A percentile compares a stretch with the other conserved stretches of the same genome.
Conservation (phyloP, 768 basidiomycete species). For the Suillus hirtellus region DNA sequence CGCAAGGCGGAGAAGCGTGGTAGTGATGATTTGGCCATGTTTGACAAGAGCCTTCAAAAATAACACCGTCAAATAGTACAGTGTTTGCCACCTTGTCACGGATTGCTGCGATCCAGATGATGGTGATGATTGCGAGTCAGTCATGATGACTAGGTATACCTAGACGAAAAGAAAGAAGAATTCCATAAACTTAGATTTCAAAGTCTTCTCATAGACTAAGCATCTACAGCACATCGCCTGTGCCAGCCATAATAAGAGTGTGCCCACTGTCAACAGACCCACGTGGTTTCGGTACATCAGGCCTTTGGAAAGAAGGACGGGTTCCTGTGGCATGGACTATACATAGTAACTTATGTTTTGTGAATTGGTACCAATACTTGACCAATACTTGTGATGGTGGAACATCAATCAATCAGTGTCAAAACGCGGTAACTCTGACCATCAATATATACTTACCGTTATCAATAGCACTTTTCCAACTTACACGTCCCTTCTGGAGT, state of each 20-base stretch:
- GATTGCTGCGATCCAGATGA: neutral
- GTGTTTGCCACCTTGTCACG: neutral
- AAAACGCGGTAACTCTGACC: neutral
- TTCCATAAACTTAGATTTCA: neutral
- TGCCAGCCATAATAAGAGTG: slow-evolving; percentile 21
- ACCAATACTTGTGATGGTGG: neutral
- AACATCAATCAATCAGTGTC: neutral
- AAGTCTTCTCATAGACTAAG: slow-evolving; percentile 4
- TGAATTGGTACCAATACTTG: neutral
- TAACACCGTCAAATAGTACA: slow-evolving; percentile 33
- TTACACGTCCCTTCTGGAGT: neutral
- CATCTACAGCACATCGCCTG: slow-evolving; percentile 16
- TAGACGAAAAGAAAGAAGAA: neutral
- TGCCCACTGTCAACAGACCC: neutral
- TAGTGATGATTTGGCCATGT: slow-evolving; percentile 31
- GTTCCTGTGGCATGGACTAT: neutral
- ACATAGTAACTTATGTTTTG: neutral
- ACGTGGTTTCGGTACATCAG: slow-evolving; percentile 6
- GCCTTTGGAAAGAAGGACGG: neutral
- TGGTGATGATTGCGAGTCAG: slow-evolving; percentile 1
- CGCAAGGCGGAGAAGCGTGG: slow-evolving; percentile 20
- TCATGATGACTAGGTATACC: neutral
- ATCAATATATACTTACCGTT: neutral
- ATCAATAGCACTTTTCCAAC: neutral
- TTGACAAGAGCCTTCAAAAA: slow-evolving; percentile 34